These are phyloP conservation scores for Euphrasia arctica DNA, from an alignment of 305 asterid species.

Conservation along the genomic window DNA sequence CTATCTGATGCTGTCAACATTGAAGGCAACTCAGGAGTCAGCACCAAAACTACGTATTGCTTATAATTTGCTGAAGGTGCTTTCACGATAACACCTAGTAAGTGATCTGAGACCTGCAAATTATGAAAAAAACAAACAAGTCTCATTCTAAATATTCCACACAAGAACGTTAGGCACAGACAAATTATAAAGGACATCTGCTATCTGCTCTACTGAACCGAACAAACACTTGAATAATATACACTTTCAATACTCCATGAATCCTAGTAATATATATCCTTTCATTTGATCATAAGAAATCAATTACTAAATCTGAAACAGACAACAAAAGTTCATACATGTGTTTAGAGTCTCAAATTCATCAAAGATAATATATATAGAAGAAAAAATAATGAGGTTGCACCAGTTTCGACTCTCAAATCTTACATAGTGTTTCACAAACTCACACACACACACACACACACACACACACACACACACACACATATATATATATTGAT, in stretches of 20 bases:
- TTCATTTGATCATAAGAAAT: slow-evolving; percentile 24
- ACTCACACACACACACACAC: slow-evolving; percentile 23
- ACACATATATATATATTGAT: slow-evolving; percentile 21
- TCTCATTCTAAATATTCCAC: slow-evolving; percentile 20
- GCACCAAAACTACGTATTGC: slow-evolving; percentile 76
- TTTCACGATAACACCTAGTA: slow-evolving; percentile 89
- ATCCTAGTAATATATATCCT: neutral
- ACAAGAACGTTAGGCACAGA: slow-evolving; percentile 21
- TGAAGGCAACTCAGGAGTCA: slow-evolving; percentile 76
- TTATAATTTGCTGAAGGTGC: slow-evolving; percentile 62
- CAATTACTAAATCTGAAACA: slow-evolving; percentile 21
- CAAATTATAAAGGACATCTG: slow-evolving; percentile 24
- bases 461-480: slow-evolving; percentile 23
- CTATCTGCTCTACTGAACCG: slow-evolving; percentile 25
- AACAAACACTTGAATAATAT: slow-evolving; percentile 21
- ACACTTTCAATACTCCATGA: slow-evolving; percentile 13
- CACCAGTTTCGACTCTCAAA: slow-evolving; percentile 19
- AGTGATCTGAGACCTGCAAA: slow-evolving; percentile 88
- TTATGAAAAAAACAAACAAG: slow-evolving; percentile 23
- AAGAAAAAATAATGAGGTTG: slow-evolving; percentile 17
- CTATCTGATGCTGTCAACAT: slow-evolving; percentile 40
- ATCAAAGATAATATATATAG: slow-evolving; percentile 3
- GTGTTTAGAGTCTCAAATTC: slow-evolving; percentile 14
- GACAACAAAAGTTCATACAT: slow-evolving; percentile 16
- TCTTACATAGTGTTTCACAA: slow-evolving; percentile 21